A percentile compares a stretch with the other conserved stretches of the same genome.
These are phyloP conservation scores for Trichopus zeylanicus DNA, from an alignment of 116 monocot species.

Conservation along the genomic window DNA sequence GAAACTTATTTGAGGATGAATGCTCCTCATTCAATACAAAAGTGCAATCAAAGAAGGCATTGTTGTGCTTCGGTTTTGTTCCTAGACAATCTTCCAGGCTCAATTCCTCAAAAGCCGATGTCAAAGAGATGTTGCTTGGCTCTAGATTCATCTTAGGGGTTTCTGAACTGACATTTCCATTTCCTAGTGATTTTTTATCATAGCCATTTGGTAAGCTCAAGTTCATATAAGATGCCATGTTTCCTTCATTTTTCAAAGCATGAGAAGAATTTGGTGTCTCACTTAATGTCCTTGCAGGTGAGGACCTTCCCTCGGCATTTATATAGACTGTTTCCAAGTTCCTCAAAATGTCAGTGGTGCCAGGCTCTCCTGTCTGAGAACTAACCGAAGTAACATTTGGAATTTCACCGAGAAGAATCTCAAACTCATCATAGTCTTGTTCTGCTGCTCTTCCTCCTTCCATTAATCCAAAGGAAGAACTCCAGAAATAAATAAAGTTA, in stretches of 20 bases:
- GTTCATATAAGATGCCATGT: background rate
- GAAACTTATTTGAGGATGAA: background rate
- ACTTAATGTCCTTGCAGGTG: background rate
- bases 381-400: constrained; percentile 9
- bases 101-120: constrained; percentile 15
- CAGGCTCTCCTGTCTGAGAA: background rate
- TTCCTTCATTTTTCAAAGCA: background rate
- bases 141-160: background rate
- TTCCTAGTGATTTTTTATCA: background rate
- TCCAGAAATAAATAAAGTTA: background rate
- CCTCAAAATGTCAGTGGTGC: background rate
- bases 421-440: constrained; percentile 10
- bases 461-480: background rate
- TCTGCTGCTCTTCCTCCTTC: background rate
- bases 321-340: background rate
- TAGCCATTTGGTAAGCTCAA: background rate
- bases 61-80: background rate
- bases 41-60: background rate
- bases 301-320: background rate
- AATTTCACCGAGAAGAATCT: constrained; percentile 15
- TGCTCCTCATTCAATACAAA: background rate
- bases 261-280: background rate
- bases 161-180: background rate
- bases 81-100: constrained; percentile 4
- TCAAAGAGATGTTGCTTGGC: too few species aligned